Evolutionary conservation across 1,284 basidiomycete species (phyloP), one percentile per base, ranked within the genome.

Genomic region (Ceratobasidium sp.): DNA sequence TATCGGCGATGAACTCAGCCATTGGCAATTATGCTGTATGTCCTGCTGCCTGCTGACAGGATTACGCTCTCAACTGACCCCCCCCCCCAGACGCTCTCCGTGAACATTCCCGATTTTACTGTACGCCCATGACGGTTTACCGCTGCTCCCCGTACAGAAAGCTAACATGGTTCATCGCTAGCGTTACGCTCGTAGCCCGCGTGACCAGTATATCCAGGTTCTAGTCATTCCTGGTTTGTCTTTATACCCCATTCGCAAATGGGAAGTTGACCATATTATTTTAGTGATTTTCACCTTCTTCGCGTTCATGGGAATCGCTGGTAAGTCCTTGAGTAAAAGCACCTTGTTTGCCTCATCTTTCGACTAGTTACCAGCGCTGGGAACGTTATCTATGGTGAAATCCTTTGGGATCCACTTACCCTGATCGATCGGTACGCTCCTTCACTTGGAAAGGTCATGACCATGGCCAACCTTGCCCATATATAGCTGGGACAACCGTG

Each of bases 401-500:
- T 85, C 29, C 84, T 86, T 58, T 87, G 85, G 85, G 81, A 87
- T 77, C 84, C 87, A 24, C 59, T 81, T 22, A 79, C 61, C 78
- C 76, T 77, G 16, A 77, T 74, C 74, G 74, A 77, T 65, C 68
- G 74, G 68, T 77, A 62, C 48, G 49, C 1, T 8, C 39, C 7
- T 53, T 43, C 19, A 19, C 37, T 22, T 3, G n/a, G 5, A 43
- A 49, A 27, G 11, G 11, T 8, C n/a, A 37, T 6, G 7, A 14
- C 27, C 31, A 8, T n/a, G 7, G 11, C 68, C 31, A 27, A 71
- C 22, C 19, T 16, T 81, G 80, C 63, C 90, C 64, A 88, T 92
- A 77, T 86, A 90, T 80, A 84, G 84, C 61, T 92, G 90, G 89
- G 88, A 91, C 77, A 92, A 91, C 79, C 88, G 92, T 48, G 88